Evolutionary conservation across 2,329 filamentous ascomycete genomes (phyloP).

Genomic region (Trichophyton simii): DNA sequence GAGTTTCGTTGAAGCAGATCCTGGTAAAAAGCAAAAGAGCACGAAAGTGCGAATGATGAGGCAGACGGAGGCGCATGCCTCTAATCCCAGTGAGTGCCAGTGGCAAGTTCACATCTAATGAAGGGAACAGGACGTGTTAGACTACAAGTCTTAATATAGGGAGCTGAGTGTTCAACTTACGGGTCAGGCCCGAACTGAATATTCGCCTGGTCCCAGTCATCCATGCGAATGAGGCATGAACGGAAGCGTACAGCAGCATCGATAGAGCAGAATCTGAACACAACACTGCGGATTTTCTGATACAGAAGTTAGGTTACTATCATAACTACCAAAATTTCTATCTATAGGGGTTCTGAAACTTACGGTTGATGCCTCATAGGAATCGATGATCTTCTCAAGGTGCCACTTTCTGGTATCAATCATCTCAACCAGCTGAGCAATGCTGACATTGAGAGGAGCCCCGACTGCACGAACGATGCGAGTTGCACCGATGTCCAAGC

Average conservation of each 20-base stretch:
- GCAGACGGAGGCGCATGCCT: neutral
- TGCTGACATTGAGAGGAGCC: constrained; percentile 29
- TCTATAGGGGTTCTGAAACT: constrained; percentile 14
- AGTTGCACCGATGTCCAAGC: constrained; percentile 30
- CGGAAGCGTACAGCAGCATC: constrained; percentile 36
- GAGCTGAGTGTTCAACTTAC: constrained; percentile 15
- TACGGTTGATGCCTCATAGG: constrained; percentile 31
- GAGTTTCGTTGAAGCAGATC: neutral
- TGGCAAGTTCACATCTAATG: constrained; percentile 9
- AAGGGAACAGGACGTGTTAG: neutral
- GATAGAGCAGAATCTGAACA: constrained; percentile 39
- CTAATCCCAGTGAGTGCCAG: constrained; percentile 9
- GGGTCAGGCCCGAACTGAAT: constrained; percentile 35
- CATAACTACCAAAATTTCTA: neutral
- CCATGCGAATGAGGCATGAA: constrained; percentile 25
- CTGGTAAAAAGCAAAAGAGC: neutral
- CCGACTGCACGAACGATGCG: constrained; percentile 36
- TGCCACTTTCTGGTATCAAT: constrained; percentile 29
- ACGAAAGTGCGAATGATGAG: neutral
- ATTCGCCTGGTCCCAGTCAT: constrained; percentile 37
- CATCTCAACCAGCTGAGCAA: constrained; percentile 23
- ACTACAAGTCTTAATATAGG: neutral
- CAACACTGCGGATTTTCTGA: constrained; percentile 23
- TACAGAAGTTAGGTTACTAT: neutral
- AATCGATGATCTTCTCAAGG: constrained; percentile 35